Evolutionary conservation across 768 basidiomycete genomes (phyloP), one percentile per base, ranked within the genome.

Genomic region (Coprinopsis cinerea): DNA sequence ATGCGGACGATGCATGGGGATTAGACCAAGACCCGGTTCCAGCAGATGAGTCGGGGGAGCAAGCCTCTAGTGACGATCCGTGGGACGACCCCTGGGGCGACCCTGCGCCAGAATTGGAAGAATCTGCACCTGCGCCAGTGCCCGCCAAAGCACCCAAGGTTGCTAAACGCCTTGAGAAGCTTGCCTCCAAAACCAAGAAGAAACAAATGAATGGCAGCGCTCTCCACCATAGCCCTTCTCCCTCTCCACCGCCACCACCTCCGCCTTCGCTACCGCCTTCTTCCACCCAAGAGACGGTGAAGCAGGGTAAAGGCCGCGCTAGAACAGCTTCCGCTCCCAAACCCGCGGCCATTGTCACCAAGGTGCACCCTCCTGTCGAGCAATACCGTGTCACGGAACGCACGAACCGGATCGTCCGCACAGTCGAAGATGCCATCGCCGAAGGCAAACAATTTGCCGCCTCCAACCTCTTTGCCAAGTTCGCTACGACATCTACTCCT

Each of bases 11-110:
- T 56, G 80, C 85, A 0, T 91, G 89, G 88, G 89, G 83, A 2
- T 88, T 82, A 82, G 82, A 87, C 32, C 79, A 81, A 35, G 79
- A 80, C 25, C 72, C 72, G 11, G 70, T 66, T 4, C 44, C 60
- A 6, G 32, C 9, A 3, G 49, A 24, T 26, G 51, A 35, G 11
- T 32, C 23, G 15, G 64, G 69, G 20, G 59, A 60, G 3, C 57
- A 68, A 2, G 47, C 59, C 5, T 34, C 14, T 18, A 77, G 75
- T 50, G 76, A 78, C 47, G 67, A 64, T 25, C 62, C 70, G 14
- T 83, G 82, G 76, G 86, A 86, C 45, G 79, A 87, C 53, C 81
- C 85, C 2, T 88, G 86, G 88, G 75, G 67, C 37, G 82, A 86
- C n/a, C n/a, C n/a, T n/a, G n/a, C n/a, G 24, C 56, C 64, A 3